Evolutionary conservation across 2,329 filamentous ascomycete genomes (phyloP).

Genomic region (Ophiocordyceps unilateralis): DNA sequence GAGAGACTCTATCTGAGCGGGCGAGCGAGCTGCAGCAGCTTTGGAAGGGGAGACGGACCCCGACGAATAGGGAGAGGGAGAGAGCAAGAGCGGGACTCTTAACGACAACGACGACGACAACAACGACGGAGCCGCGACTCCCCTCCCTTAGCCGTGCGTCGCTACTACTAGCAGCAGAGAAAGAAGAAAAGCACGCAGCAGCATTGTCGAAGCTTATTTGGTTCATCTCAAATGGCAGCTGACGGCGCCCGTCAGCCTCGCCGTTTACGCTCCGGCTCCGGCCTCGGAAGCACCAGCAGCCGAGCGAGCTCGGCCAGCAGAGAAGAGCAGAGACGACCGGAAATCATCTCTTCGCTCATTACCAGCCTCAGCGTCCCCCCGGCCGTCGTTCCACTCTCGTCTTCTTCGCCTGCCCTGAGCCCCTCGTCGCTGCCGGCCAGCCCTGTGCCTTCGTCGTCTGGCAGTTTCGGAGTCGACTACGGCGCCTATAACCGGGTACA

Average conservation of each 20-base stretch:
- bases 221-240: no score
- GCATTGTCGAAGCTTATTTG: no score
- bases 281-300: conserved; percentile 2
- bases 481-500: conserved; percentile 2
- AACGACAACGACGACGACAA: no score
- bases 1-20: no score
- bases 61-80: no score
- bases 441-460: conserved; percentile 9
- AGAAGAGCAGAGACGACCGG: background rate
- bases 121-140: no score
- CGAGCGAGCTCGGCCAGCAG: conserved; percentile 1
- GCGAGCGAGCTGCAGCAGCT: no score
- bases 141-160: no score
- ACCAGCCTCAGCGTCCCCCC: background rate
- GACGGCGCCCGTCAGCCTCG: background rate
- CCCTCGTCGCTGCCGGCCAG: conserved; percentile 4
- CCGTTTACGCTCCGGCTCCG: background rate
- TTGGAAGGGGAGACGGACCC: no score
- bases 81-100: no score
- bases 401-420: background rate
- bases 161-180: no score
- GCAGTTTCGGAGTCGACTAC: conserved; percentile 8
- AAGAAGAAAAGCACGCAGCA: no score
- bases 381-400: background rate
- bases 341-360: conserved; percentile 1